Evolutionary conservation across 1,284 basidiomycete species (phyloP), one percentile per base, ranked within the genome.

Genomic region (Coniferiporia weirii): DNA sequence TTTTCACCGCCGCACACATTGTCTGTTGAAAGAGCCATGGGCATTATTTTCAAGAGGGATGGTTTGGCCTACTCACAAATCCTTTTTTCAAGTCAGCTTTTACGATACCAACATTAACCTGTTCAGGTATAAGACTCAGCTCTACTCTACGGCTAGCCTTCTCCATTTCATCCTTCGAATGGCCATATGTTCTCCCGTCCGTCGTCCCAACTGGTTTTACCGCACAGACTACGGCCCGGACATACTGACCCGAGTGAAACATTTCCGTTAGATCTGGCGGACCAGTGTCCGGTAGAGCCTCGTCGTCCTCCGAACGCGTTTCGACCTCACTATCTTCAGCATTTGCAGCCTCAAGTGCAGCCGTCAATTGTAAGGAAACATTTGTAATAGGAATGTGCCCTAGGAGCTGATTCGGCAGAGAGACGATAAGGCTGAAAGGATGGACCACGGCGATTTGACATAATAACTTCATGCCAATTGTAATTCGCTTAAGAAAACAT

Each of bases 371-470:
- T 13, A 82, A 75, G n/a, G 95, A 94, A 62, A 99, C 84, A 72
- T 95, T 87, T 36, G 95, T 98, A 66, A 99, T 95, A 9, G 97
- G 96, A 27, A 99, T 81, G 73, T 99, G 95, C 3, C 85, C 97
- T 64, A 95, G 83, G 46, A 99, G 84, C 75, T 99, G 96, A 70
- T 95, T 93, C 20, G 97, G 96, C 20, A 99, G 79, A 6, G 95
- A 98, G 22, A 99, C 78, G 59, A 99, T 84, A 47, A 99, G 81
- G 50, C 93, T 92, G 22, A 99, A 84, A 3, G 96, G 93, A 63
- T 94, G 85, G 51, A 99, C 82, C 13, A 90, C 86, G 65, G 93
- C 81, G 52, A 99, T 82, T 72, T 94, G 91, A 36, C 87, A 89
- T 36, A 99, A 79, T 17, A 98, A 79, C 68, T 89, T 91, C 77